Evolutionary conservation across 1,284 basidiomycete species (phyloP), one percentile per base, ranked within the genome.

Genomic region (Pisolithus thermaeus): DNA sequence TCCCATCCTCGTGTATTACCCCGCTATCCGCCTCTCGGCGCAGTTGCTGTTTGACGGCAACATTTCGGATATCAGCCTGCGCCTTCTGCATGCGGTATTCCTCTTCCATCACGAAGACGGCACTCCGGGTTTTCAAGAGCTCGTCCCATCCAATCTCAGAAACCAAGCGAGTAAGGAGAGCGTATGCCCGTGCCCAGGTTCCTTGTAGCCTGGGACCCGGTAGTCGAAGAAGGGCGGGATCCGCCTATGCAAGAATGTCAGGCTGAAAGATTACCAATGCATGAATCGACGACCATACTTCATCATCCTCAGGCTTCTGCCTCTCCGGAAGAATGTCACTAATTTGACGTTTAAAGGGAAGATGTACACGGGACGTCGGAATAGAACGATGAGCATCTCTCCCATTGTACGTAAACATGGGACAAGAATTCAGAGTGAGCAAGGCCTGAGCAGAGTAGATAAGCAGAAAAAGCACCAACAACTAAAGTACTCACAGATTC

Each of bases 391-490:
- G 97, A 9, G 90, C 76, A 69, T 99, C 97, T 16, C 95, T 85
- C 51, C 97, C 96, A 66, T 97, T 97, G 74, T 92, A 99, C 2
- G 96, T 98, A 71, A 99, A 99, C 96, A 99, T 99, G 1, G 96
- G 96, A 73, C 97, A 99, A 37, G 96, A 98, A 67, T 99, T 99
- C 54, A 99, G 81, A 1, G 96, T 98, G 38, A 98, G 78, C 12
- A 99, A 75, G 0, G 96, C 93, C 78, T 80, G 51, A 16, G 16
- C 0, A 22, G n/a, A n/a, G 11, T 27, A 7, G 11, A 47, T 20
- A 27, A 22, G n/a, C 2, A 4, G 25, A 27, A 18, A 20, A 7
- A 30, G 49, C 9, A 8, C 1, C 12, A 9, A n/a, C 12, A 23
- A 18, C 12, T 30, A 11, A 42, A 45, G 7, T 12, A 63, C 75